Evolutionary conservation across 1,284 basidiomycete species (phyloP).

Genomic region (Ustilago curta): DNA sequence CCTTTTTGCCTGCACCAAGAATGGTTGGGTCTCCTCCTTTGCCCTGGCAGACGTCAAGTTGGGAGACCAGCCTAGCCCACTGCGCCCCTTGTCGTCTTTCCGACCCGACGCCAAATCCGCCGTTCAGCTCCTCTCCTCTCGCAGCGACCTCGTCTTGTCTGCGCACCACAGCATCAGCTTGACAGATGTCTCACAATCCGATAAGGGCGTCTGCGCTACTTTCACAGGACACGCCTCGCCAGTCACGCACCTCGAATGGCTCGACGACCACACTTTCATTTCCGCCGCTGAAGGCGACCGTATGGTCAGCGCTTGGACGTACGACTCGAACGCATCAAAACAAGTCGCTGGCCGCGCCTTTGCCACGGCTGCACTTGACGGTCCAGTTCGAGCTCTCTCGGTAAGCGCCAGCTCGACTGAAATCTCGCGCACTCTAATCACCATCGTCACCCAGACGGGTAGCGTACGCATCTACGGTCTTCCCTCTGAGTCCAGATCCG

Average conservation of each 20-base stretch:
- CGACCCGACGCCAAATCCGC: constrained; percentile 48
- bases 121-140: constrained; percentile 39
- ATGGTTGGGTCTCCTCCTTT: constrained; percentile 54
- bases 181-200: constrained; percentile 21
- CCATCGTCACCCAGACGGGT: constrained; percentile 69
- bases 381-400: constrained; percentile 66
- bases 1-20: constrained; percentile 53
- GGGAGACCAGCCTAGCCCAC: constrained; percentile 22
- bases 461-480: constrained; percentile 61
- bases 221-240: constrained; percentile 64
- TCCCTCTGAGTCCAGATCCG: constrained; percentile 49
- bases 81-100: constrained; percentile 39
- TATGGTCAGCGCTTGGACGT: constrained; percentile 77
- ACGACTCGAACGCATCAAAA: constrained; percentile 65
- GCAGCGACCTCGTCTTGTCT: constrained; percentile 33
- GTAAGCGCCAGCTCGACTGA: constrained; percentile 49
- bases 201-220: constrained; percentile 22
- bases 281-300: constrained; percentile 81
- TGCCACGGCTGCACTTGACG: constrained; percentile 69
- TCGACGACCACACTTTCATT: constrained; percentile 72
- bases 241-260: constrained; percentile 60
- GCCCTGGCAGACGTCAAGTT: constrained; percentile 41
- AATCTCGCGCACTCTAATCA: constrained; percentile 66
- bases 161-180: constrained; percentile 60
- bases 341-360: constrained; percentile 37